Percentiles rank a stretch among this genome's conserved stretches.
Evolutionary conservation across 345 rosid genomes (phyloP).

Genomic region (Camelina sativa): DNA sequence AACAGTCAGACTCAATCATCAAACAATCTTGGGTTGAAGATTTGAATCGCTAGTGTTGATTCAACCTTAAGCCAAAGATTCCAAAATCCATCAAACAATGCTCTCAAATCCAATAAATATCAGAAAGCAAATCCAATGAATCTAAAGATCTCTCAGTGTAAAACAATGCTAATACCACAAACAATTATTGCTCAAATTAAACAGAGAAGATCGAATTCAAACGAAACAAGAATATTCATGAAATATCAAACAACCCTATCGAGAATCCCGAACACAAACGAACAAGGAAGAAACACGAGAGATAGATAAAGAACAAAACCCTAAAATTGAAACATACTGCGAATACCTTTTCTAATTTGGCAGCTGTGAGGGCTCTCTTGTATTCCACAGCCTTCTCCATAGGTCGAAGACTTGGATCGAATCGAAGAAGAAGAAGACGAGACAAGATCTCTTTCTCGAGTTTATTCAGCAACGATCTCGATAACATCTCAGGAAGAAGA

Average conservation of each 20-base stretch:
- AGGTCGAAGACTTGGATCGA: conserved; percentile 76
- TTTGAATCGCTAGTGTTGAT: conserved; percentile 86
- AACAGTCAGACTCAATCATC: conserved; percentile 6
- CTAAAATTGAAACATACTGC: not conserved
- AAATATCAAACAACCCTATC: not conserved
- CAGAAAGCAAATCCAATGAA: too few species aligned
- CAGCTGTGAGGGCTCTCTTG: conserved; percentile 87
- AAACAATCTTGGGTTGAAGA: conserved; percentile 74
- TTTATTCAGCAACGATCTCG: too few species aligned
- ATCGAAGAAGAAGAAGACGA: not conserved
- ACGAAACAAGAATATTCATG: not conserved
- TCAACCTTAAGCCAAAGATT: conserved; percentile 14
- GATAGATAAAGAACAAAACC: not conserved
- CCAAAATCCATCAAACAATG: not conserved
- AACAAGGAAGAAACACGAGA: not conserved
- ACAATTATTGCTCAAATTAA: too few species aligned
- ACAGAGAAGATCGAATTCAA: too few species aligned
- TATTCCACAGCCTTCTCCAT: conserved; percentile 43
- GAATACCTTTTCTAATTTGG: conserved; percentile 84
- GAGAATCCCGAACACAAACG: not conserved
- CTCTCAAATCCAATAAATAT: not conserved
- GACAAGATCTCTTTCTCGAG: too few species aligned
- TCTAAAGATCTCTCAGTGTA: too few species aligned
- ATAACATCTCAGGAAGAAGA: too few species aligned
- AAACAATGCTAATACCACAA: too few species aligned